These are phyloP conservation scores for Suillus alpinus DNA, from an alignment of 768 basidiomycete genomes.

Conservation along the genomic window DNA sequence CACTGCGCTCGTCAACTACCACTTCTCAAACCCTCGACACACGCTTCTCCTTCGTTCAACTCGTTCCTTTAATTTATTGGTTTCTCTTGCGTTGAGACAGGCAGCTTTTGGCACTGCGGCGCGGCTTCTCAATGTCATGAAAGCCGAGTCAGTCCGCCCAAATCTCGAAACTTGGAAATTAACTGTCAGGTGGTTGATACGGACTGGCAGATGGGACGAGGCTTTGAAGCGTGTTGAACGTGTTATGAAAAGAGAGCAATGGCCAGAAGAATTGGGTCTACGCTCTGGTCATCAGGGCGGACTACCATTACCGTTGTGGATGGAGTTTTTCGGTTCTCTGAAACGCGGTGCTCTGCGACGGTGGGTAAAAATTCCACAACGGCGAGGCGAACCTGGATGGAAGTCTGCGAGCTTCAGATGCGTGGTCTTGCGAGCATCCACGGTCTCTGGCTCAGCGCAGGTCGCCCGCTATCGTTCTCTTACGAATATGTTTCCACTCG, in stretches of 20 bases:
- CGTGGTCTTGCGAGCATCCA: slow-evolving; percentile 13
- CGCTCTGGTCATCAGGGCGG: slow-evolving; percentile 5
- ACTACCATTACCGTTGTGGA: slow-evolving; percentile 52
- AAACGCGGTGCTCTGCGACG: slow-evolving; percentile 34
- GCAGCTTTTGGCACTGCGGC: slow-evolving; percentile 45
- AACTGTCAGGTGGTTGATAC: slow-evolving; percentile 54
- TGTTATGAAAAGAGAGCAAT: slow-evolving; percentile 10
- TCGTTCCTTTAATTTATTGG: slow-evolving; percentile 43
- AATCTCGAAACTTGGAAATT: slow-evolving; percentile 59
- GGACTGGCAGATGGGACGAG: slow-evolving; percentile 51
- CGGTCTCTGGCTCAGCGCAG: slow-evolving; percentile 13
- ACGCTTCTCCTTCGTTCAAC: slow-evolving; percentile 30
- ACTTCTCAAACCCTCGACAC: slow-evolving; percentile 24
- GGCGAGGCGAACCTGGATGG: neutral
- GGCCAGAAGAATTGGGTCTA: slow-evolving; percentile 10
- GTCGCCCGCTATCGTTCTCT: slow-evolving; percentile 31
- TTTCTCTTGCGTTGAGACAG: slow-evolving; percentile 48
- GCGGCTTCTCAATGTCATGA: slow-evolving; percentile 49
- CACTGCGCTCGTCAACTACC: slow-evolving; percentile 18
- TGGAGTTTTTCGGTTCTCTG: slow-evolving; percentile 53
- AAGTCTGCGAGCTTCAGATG: neutral
- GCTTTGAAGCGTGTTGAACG: slow-evolving; percentile 50
- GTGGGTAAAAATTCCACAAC: slow-evolving; percentile 9
- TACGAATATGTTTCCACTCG: slow-evolving; percentile 40
- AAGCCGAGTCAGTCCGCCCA: slow-evolving; percentile 34